Evolutionary conservation across 2,329 filamentous ascomycete genomes (phyloP), one percentile per base, ranked within the genome.

Genomic region (Setomelanomma holmii): DNA sequence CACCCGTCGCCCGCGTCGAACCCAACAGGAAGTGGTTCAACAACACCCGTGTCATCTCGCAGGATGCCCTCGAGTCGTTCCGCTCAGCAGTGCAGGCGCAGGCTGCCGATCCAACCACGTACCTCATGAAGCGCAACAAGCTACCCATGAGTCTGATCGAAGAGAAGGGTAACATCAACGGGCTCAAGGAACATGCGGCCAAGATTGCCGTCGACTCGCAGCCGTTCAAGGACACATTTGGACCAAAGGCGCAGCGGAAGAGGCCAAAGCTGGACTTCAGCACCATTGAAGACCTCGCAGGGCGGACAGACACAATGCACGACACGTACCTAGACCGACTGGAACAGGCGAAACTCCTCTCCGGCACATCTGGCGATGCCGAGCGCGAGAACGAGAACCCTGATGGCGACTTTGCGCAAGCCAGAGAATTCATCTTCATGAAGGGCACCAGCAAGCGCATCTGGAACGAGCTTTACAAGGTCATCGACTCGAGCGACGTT

Each of bases 21-120:
- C 95, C 95, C 43, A 96, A 98, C 78, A 85, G 95, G 69, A 96
- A 96, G 79, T 99, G 95, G 95, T 99, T 99, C 79, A 91, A 89
- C 68, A 97, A 97, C 76, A 96, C 93, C 27, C 83, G 95, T 68
- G 86, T 89, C 39, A 96, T 97, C 69, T 91, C 89, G 1, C 93
- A 97, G 73, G 91, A 96, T 73, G 90, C 91, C 3, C 82, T 98
- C 58, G 85, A 85, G 39, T 87, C 90, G 1, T 99, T 99, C 78
- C 87, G 95, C 56, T 89, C 93, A 54, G 95, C 95, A 21, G 93
- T 99, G 77, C 90, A 90, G 36, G 92, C 96, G 76, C 90, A 93
- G 76, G 88, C 90, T 45, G 87, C 88, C 16, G 92, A 99, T 70
- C 95, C 95, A 0, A 97, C 96, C 76, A 89, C 90, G 55, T 95